Evolutionary conservation across 1,139 yeast genomes (phyloP).

Genomic region (Geotrichum reessii): DNA sequence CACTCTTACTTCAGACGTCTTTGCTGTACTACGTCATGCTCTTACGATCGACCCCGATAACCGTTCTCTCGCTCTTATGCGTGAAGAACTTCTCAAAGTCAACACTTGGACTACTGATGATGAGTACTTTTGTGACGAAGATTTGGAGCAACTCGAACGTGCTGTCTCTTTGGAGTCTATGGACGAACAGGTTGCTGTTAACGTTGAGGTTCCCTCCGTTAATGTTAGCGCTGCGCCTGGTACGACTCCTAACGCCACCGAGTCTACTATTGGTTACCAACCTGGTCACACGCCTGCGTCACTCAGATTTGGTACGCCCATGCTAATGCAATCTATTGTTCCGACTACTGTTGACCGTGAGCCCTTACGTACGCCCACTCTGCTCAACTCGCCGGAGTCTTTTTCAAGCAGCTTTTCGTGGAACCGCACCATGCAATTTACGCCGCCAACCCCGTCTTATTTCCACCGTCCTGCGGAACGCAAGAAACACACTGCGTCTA

Average conservation of each 20-base stretch:
- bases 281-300: conserved; percentile 18
- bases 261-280: neutral
- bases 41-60: conserved; percentile 84
- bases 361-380: conserved; percentile 41
- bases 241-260: conserved; percentile 29
- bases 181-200: neutral
- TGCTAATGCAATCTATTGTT: conserved; percentile 21
- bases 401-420: conserved; percentile 23
- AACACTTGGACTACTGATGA: conserved; percentile 80
- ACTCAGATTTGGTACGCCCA: conserved; percentile 6
- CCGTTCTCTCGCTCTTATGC: conserved; percentile 60
- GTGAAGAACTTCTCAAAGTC: conserved; percentile 53
- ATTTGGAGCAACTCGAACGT: conserved; percentile 17
- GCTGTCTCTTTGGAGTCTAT: conserved; percentile 4
- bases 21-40: conserved; percentile 70
- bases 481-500: conserved; percentile 16
- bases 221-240: conserved; percentile 17
- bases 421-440: conserved; percentile 38
- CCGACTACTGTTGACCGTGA: conserved; percentile 36
- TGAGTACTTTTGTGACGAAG: conserved; percentile 51
- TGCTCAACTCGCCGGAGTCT: conserved; percentile 14
- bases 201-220: conserved; percentile 6
- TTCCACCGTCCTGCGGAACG: conserved; percentile 16
- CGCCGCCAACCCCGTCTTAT: conserved; percentile 31
- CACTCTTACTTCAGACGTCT: conserved; percentile 79